Conservation (phyloP, 1,284 basidiomycete species). For the Puccinia hordei region DNA sequence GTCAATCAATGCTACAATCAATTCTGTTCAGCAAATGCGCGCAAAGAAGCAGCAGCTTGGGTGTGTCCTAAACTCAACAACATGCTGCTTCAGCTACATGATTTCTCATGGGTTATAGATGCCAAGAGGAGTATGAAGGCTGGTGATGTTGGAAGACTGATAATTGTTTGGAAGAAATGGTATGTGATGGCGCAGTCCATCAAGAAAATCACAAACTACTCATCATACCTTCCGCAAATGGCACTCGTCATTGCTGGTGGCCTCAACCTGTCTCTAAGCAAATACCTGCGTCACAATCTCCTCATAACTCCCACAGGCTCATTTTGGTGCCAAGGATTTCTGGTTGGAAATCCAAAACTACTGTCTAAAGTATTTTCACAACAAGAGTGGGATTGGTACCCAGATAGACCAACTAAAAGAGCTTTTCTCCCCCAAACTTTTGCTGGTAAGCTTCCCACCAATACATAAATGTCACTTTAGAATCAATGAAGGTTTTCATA, state of each 20-base stretch:
- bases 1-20: conserved; percentile 29
- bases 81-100: conserved; percentile 5
- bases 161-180: conserved; percentile 40
- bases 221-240: conserved; percentile 13
- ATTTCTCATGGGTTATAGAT: conserved; percentile 27
- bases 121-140: conserved; percentile 22
- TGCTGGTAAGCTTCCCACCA: background rate
- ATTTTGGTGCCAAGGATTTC: conserved; percentile 30
- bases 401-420: background rate
- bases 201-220: conserved; percentile 24
- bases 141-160: conserved; percentile 31
- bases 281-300: conserved; percentile 7
- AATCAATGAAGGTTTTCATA: no score
- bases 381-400: conserved; percentile 28
- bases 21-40: background rate
- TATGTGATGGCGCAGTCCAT: conserved; percentile 24
- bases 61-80: background rate
- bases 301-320: conserved; percentile 18
- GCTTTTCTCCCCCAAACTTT: background rate
- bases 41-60: background rate
- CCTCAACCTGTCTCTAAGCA: conserved; percentile 1
- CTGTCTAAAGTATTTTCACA: background rate
- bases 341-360: conserved; percentile 37
- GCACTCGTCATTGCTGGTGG: background rate
- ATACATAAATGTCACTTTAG: background rate